These are phyloP conservation scores for Ophiognomonia clavigignenti-juglandacearum DNA, from an alignment of 2,329 filamentous ascomycete species.

Conservation along the genomic window DNA sequence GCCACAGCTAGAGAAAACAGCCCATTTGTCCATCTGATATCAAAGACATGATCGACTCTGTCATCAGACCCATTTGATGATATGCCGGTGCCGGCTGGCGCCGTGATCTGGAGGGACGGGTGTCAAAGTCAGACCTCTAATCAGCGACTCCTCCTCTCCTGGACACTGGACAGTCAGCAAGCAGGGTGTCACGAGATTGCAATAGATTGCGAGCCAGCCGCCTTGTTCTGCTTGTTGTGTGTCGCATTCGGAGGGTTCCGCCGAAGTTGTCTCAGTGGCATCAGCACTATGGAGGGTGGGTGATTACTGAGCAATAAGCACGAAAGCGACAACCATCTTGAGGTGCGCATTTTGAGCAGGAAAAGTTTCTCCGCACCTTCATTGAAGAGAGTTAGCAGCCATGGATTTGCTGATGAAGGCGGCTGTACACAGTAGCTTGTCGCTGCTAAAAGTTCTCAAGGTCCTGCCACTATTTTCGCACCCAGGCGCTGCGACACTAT, in stretches of 20 bases:
- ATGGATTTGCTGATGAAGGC: not conserved
- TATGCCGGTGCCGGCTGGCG: constrained; percentile 8
- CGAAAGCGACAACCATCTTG: not conserved
- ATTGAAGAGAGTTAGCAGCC: not conserved
- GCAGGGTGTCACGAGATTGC: constrained; percentile 9
- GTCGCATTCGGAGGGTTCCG: constrained; percentile 10
- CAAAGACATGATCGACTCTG: constrained; percentile 8
- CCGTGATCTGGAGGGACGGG: constrained; percentile 4
- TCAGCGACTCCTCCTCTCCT: constrained; percentile 5
- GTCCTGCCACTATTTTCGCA: no score
- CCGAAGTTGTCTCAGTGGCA: constrained; percentile 13
- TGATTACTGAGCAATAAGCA: constrained; percentile 11
- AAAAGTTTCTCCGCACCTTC: not conserved
- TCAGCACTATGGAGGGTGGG: constrained; percentile 14
- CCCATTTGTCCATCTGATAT: not conserved
- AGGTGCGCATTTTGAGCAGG: not conserved
- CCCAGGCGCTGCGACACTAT: no score
- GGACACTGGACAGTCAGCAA: not conserved
- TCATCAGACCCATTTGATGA: not conserved
- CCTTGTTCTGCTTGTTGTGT: no score
- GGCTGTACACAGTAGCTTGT: no score
- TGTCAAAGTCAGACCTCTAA: constrained; percentile 15
- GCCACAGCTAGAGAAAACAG: not conserved
- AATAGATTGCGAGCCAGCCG: constrained; percentile 12
- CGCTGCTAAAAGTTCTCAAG: no score